A percentile compares a stretch with the other conserved stretches of the same genome.
phyloP scores from a whole-genome alignment of 2,329 filamentous ascomycete species.

The Coniella vitis region DNA sequence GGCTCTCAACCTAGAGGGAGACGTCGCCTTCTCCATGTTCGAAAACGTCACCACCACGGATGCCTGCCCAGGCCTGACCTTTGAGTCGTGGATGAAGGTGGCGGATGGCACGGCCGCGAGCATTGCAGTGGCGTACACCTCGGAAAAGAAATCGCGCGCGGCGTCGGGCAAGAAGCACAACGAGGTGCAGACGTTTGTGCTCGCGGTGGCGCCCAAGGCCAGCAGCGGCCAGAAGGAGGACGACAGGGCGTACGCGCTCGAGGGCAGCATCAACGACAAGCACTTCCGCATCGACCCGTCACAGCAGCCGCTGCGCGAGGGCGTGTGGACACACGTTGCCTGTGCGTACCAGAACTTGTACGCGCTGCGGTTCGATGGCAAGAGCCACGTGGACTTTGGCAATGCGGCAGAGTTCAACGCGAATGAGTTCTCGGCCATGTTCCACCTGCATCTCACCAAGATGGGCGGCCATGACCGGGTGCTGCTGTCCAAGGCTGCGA shows the following conservation, averaged over 20 bases:
- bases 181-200: neutral
- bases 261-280: neutral
- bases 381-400: neutral
- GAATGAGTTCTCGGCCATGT: neutral
- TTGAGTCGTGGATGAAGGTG: neutral
- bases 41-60: neutral
- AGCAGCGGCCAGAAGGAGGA: neutral
- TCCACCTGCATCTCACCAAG: neutral
- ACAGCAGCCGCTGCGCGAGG: neutral
- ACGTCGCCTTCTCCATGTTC: neutral
- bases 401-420: neutral
- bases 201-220: neutral
- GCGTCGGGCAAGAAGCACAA: neutral
- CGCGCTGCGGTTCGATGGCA: neutral
- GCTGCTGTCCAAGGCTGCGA: neutral
- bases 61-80: neutral
- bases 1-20: neutral
- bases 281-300: neutral
- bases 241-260: neutral
- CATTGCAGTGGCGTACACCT: neutral
- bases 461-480: neutral
- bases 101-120: neutral
- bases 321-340: neutral
- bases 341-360: neutral
- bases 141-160: neutral